Evolutionary conservation across 2,329 filamentous ascomycete species (phyloP).

Genomic region (Epichloe coenophiala): DNA sequence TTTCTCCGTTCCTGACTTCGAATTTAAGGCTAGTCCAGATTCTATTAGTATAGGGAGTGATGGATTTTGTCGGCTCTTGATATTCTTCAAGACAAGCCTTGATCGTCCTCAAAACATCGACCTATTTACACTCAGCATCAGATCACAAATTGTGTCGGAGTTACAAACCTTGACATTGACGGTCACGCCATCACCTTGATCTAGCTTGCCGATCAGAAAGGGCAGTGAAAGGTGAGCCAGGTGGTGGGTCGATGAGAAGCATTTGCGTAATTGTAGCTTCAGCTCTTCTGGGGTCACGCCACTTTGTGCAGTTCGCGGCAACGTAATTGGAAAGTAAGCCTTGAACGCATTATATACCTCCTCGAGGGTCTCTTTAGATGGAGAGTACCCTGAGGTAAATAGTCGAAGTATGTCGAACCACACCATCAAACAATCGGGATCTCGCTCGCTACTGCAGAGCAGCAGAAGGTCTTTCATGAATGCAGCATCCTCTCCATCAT

Average conservation of each 20-base stretch:
- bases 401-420: constrained; percentile 40
- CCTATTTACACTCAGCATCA: constrained; percentile 16
- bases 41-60: constrained; percentile 34
- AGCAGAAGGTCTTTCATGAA: constrained; percentile 37
- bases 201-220: constrained; percentile 42
- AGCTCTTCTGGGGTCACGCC: constrained; percentile 43
- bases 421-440: constrained; percentile 40
- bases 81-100: constrained; percentile 39
- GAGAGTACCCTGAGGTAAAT: constrained; percentile 31
- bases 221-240: constrained; percentile 34
- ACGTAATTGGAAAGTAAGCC: constrained; percentile 46
- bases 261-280: constrained; percentile 37
- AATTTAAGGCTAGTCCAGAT: constrained; percentile 50
- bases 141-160: neutral
- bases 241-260: constrained; percentile 37
- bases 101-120: constrained; percentile 43
- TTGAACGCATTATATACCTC: constrained; percentile 43
- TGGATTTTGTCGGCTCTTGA: constrained; percentile 28
- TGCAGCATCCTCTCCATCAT: constrained; percentile 25
- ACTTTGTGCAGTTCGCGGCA: constrained; percentile 35
- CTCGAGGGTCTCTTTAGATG: constrained; percentile 31
- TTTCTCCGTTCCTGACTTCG: constrained; percentile 47
- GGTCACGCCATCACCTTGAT: constrained; percentile 44
- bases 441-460: constrained; percentile 40
- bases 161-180: constrained; percentile 39